A percentile compares a stretch with the other conserved stretches of the same genome.
Conservation (phyloP, 192 early-diverging fungal genomes). For the Glomus cerebriforme region DNA sequence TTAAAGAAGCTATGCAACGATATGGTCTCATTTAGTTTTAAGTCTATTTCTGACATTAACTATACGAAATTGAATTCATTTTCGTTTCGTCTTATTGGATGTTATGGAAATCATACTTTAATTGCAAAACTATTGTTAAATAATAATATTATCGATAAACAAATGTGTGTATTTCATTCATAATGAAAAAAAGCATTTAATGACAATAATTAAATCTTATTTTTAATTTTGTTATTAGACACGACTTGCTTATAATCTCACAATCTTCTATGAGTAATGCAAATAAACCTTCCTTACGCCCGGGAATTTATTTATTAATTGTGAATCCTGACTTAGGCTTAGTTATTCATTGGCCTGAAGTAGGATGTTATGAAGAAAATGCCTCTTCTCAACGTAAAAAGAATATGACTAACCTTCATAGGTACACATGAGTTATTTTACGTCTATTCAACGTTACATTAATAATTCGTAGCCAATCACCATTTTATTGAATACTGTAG, state of each 20-base stretch:
- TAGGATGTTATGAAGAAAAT: slow-evolving; percentile 31
- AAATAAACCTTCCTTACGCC: background rate
- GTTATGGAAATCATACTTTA: slow-evolving; percentile 24
- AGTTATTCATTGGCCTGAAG: slow-evolving; percentile 32
- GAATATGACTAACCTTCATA: slow-evolving; percentile 35
- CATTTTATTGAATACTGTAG: background rate
- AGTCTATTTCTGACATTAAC: slow-evolving; percentile 21
- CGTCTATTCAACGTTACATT: too few species aligned
- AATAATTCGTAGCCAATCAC: background rate
- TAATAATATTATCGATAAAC: background rate
- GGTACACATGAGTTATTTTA: slow-evolving; percentile 6
- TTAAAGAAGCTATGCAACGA: slow-evolving; percentile 30
- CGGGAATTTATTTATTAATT: background rate
- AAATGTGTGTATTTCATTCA: slow-evolving; percentile 3
- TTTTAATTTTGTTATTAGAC: background rate
- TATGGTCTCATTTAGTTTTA: slow-evolving; percentile 15
- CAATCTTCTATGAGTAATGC: background rate
- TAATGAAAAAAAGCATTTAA: too few species aligned
- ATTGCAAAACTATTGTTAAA: slow-evolving; percentile 26
- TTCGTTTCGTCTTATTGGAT: slow-evolving; percentile 9
- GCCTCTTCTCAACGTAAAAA: slow-evolving; percentile 25
- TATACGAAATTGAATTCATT: background rate
- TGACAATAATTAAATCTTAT: too few species aligned
- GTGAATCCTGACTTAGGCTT: background rate
- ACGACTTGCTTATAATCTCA: background rate